Evolutionary conservation across 768 basidiomycete genomes (phyloP).

Genomic region (Rhodotorula graminis): DNA sequence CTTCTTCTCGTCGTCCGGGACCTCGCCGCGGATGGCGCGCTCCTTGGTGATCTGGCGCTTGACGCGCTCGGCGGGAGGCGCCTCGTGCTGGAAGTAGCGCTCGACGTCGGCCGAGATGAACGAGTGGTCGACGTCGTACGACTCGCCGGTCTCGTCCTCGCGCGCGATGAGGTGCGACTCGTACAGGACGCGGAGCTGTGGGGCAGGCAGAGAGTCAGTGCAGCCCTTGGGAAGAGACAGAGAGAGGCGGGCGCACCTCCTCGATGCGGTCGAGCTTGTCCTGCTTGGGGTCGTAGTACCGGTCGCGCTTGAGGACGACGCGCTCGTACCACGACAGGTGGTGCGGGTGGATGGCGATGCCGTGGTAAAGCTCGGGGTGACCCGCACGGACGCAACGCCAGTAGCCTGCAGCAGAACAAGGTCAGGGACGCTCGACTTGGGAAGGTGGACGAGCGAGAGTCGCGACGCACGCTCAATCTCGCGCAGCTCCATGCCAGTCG

Average conservation of each 20-base stretch:
- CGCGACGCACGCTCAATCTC: constrained; percentile 47
- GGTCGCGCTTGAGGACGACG: constrained; percentile 46
- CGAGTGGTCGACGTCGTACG: constrained; percentile 22
- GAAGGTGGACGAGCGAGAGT: neutral
- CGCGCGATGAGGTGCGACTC: constrained; percentile 38
- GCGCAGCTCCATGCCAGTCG: constrained; percentile 50
- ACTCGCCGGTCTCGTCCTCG: constrained; percentile 1
- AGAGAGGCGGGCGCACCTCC: constrained; percentile 33
- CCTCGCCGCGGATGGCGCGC: constrained; percentile 16
- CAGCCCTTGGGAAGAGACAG: neutral
- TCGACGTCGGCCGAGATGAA: constrained; percentile 32
- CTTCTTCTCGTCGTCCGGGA: neutral
- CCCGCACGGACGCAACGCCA: constrained; percentile 47
- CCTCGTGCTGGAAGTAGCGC: constrained; percentile 29
- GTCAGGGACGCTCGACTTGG: too few relatives aligned
- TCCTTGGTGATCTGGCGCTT: constrained; percentile 28
- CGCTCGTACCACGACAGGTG: constrained; percentile 48
- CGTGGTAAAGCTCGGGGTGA: constrained; percentile 47
- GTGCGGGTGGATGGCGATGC: constrained; percentile 49
- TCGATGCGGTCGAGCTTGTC: constrained; percentile 47
- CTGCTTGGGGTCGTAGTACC: constrained; percentile 45
- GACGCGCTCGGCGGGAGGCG: constrained; percentile 7
- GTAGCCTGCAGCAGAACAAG: neutral
- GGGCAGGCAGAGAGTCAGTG: neutral
- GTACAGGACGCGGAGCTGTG: constrained; percentile 44